phyloP scores from a whole-genome alignment of 495 filamentous ascomycete genomes.

The Trichocladium uniseriatum region DNA sequence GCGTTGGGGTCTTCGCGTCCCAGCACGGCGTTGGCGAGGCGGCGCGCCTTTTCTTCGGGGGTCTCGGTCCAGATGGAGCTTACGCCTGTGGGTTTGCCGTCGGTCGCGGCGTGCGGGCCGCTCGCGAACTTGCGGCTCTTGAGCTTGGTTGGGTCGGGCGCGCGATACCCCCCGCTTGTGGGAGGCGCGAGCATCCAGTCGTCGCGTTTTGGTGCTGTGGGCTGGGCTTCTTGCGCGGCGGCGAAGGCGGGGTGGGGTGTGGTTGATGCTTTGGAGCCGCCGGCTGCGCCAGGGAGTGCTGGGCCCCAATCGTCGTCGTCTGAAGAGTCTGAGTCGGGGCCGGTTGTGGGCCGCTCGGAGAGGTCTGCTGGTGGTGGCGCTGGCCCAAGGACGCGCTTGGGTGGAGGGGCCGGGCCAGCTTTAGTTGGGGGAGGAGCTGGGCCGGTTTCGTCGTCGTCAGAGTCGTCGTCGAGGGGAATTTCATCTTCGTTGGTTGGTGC shows the following conservation, averaged over 20 bases:
- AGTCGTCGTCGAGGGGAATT: conserved; percentile 21
- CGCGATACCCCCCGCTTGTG: conserved; percentile 49
- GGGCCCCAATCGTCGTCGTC: conserved; percentile 56
- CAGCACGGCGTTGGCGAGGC: conserved; percentile 77
- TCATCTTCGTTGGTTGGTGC: conserved; percentile 22
- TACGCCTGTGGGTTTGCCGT: conserved; percentile 41
- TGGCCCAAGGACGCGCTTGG: conserved; percentile 36
- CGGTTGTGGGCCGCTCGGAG: conserved; percentile 30
- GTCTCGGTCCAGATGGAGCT: conserved; percentile 83
- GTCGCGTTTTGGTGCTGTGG: conserved; percentile 49
- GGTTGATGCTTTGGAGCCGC: conserved; percentile 18
- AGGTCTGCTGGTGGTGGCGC: conserved; percentile 36
- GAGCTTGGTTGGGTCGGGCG: conserved; percentile 72
- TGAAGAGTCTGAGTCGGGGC: conserved; percentile 29
- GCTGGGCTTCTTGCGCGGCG: conserved; percentile 15
- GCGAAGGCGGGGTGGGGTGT: conserved; percentile 13
- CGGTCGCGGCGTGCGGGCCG: conserved; percentile 18
- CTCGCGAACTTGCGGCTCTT: conserved; percentile 69
- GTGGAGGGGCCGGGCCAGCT: conserved; percentile 14
- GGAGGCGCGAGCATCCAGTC: conserved; percentile 95
- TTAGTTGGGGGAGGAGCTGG: conserved; percentile 13
- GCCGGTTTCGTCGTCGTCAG: conserved; percentile 14
- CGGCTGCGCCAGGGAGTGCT: conserved; percentile 51
- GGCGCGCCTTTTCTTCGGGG: conserved; percentile 72
- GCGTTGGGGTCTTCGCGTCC: conserved; percentile 45